A percentile compares a stretch with the other conserved stretches of the same genome.
These are phyloP conservation scores for Chaetomium strumarium DNA, from an alignment of 2,329 filamentous ascomycete species.

Conservation along the genomic window DNA sequence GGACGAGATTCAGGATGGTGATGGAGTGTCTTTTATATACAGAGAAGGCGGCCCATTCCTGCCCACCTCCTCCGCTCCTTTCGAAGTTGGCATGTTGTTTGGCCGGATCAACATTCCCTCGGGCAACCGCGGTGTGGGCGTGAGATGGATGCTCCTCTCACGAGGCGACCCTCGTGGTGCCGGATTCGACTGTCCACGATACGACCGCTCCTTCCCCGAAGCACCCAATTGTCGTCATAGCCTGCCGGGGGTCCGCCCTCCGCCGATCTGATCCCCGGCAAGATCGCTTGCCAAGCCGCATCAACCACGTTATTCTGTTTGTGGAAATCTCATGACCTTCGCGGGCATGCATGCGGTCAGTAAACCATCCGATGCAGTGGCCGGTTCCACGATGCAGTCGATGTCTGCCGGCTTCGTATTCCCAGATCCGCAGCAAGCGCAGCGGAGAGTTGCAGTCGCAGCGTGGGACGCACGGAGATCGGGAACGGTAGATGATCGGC, in stretches of 20 bases:
- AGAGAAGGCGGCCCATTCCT: background rate
- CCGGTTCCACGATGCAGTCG: background rate
- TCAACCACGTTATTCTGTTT: background rate
- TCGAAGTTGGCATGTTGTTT: background rate
- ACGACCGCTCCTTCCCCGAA: conserved; percentile 4
- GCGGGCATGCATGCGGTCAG: conserved; percentile 1
- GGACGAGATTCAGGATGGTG: background rate
- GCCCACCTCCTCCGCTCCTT: background rate
- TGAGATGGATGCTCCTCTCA: background rate
- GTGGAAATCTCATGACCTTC: background rate
- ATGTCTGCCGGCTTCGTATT: conserved; percentile 6
- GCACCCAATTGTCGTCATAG: background rate
- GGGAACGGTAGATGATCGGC: conserved; percentile 4
- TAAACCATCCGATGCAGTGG: background rate
- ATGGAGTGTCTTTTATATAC: background rate
- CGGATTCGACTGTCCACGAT: background rate
- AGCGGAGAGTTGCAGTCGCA: background rate
- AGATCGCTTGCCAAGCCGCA: conserved; percentile 2
- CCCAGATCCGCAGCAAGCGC: background rate
- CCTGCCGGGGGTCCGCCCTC: background rate
- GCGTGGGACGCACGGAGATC: background rate
- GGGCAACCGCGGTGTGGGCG: too few relatives aligned
- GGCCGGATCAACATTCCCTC: background rate
- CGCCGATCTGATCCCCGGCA: background rate
- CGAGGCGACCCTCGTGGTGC: background rate